These are phyloP conservation scores for Fusarium nematophilum DNA, from an alignment of 2,329 filamentous ascomycete genomes.

Conservation along the genomic window DNA sequence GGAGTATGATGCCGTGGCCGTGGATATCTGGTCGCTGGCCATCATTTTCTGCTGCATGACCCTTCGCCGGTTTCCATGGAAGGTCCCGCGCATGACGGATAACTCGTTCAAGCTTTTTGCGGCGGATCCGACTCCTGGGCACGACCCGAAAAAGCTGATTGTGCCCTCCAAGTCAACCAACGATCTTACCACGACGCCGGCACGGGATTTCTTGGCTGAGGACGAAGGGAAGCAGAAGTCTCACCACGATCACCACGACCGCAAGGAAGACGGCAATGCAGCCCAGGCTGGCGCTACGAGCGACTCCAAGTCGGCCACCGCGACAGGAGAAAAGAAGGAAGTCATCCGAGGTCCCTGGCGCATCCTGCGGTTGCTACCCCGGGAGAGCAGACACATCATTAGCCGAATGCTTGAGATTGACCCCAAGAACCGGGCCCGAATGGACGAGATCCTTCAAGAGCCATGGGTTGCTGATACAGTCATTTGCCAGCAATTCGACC, in stretches of 20 bases:
- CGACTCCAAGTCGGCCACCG: slow-evolving; percentile 29
- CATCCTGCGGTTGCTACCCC: slow-evolving; percentile 84
- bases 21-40: slow-evolving; percentile 97
- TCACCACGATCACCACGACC: slow-evolving; percentile 31
- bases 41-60: slow-evolving; percentile 99
- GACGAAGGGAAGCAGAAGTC: slow-evolving; percentile 45
- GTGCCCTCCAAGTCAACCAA: slow-evolving; percentile 58
- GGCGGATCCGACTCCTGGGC: slow-evolving; percentile 81
- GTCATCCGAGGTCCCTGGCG: slow-evolving; percentile 94
- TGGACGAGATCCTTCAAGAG: slow-evolving; percentile 88
- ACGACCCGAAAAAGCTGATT: slow-evolving; percentile 67
- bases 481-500: slow-evolving; percentile 82
- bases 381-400: slow-evolving; percentile 91
- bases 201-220: slow-evolving; percentile 54
- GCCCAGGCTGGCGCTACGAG: slow-evolving; percentile 12
- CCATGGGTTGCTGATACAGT: slow-evolving; percentile 88
- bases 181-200: slow-evolving; percentile 54
- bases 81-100: slow-evolving; percentile 89
- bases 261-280: slow-evolving; percentile 31
- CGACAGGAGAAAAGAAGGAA: slow-evolving; percentile 69
- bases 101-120: slow-evolving; percentile 96
- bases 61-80: slow-evolving; percentile 94
- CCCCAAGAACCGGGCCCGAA: slow-evolving; percentile 82
- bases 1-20: slow-evolving; percentile 92
- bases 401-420: slow-evolving; percentile 92